These are phyloP conservation scores for Euphorbia pulcherrima DNA, from an alignment of 345 rosid genomes.

Conservation along the genomic window DNA sequence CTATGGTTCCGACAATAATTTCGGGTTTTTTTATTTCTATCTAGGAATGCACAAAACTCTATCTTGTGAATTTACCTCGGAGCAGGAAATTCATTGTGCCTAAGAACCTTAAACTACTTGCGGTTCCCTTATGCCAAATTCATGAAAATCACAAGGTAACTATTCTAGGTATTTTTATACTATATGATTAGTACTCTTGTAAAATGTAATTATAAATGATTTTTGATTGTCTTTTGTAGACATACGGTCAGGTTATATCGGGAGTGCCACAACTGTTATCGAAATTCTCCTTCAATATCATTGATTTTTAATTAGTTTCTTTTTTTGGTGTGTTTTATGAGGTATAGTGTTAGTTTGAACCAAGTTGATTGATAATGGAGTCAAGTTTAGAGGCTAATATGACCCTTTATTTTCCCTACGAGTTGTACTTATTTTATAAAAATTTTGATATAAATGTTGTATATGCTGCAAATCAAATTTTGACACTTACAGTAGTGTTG, in stretches of 20 bases:
- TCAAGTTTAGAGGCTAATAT: constrained; percentile 1
- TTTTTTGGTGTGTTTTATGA: neutral
- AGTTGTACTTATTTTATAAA: constrained; percentile 10
- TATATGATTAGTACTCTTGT: too few relatives aligned
- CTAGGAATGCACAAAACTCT: constrained; percentile 79
- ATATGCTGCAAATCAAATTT: constrained; percentile 5
- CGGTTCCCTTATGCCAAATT: constrained; percentile 73
- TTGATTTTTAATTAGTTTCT: constrained; percentile 29
- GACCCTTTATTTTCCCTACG: neutral
- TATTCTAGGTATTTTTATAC: neutral
- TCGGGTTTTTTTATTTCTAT: neutral
- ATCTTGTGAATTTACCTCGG: constrained; percentile 54
- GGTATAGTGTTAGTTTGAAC: neutral
- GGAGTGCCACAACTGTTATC: constrained; percentile 78
- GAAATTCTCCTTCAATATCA: constrained; percentile 63
- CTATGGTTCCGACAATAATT: too few relatives aligned
- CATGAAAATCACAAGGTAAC: constrained; percentile 70
- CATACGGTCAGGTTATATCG: constrained; percentile 68
- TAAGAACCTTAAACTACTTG: constrained; percentile 69
- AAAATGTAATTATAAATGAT: too few relatives aligned
- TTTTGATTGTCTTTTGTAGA: constrained; percentile 36
- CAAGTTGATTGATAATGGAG: too few relatives aligned
- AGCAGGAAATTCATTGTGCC: constrained; percentile 72
- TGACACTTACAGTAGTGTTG: neutral
- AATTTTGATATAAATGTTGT: constrained; percentile 6